Conservation (phyloP, 2,329 filamentous ascomycete species). For the Cordyceps fumosorosea region DNA sequence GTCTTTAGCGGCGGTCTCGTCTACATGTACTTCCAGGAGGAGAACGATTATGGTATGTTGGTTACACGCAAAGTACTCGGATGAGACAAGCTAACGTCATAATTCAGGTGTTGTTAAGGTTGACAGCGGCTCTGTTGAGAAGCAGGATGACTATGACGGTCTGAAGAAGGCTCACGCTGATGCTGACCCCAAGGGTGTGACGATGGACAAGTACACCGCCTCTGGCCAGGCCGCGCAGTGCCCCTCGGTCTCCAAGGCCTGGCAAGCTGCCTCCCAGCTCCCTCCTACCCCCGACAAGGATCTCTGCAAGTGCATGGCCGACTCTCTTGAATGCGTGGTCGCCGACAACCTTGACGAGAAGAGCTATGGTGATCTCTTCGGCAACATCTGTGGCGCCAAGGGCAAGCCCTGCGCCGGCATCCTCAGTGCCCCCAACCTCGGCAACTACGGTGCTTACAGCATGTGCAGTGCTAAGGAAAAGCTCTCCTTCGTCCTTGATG, state of each 20-base stretch:
- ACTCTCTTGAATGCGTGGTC: conserved; percentile 65
- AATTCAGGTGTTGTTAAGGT: conserved; percentile 59
- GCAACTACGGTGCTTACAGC: conserved; percentile 68
- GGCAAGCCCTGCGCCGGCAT: conserved; percentile 60
- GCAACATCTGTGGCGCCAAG: conserved; percentile 59
- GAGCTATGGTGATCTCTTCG: conserved; percentile 64
- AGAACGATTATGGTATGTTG: conserved; percentile 71
- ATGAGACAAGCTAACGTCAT: not conserved
- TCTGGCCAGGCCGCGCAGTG: conserved; percentile 66
- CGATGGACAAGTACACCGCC: conserved; percentile 63
- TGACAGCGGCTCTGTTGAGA: conserved; percentile 41
- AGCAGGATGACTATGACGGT: conserved; percentile 67
- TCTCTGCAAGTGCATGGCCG: conserved; percentile 82
- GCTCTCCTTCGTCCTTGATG: conserved; percentile 49
- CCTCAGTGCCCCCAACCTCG: conserved; percentile 56
- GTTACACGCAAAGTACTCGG: conserved; percentile 8
- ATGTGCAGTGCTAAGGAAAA: conserved; percentile 68
- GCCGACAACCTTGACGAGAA: conserved; percentile 48
- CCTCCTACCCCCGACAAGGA: conserved; percentile 73
- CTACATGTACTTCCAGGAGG: conserved; percentile 96
- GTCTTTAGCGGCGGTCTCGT: conserved; percentile 96
- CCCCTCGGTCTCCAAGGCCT: conserved; percentile 58
- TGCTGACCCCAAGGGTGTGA: conserved; percentile 59
- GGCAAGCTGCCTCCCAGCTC: conserved; percentile 57
- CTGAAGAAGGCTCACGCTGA: conserved; percentile 64